Evolutionary conservation across 2,329 filamentous ascomycete genomes (phyloP).

Genomic region (Xylariomycetidae sp.): DNA sequence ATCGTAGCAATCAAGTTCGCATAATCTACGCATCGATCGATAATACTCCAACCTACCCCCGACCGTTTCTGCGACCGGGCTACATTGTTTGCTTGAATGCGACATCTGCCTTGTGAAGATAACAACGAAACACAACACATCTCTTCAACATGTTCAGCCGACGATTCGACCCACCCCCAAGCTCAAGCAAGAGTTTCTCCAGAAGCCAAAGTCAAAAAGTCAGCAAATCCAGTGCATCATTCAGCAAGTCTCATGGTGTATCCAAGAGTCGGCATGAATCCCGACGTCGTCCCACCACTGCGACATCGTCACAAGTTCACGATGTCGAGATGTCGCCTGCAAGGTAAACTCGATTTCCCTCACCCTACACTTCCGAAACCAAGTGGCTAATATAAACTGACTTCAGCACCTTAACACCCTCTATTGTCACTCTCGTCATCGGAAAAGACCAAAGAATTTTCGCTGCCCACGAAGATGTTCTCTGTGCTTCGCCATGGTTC

Average conservation of each 20-base stretch:
- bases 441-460: constrained; percentile 83
- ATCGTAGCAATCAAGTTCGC: neutral
- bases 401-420: constrained; percentile 52
- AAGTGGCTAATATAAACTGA: constrained; percentile 7
- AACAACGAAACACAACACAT: constrained; percentile 2
- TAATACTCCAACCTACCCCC: neutral
- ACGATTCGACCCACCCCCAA: constrained; percentile 38
- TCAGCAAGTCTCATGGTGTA: constrained; percentile 50
- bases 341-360: constrained; percentile 33
- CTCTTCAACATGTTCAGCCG: constrained; percentile 43
- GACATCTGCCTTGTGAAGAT: neutral
- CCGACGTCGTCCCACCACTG: constrained; percentile 44
- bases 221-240: constrained; percentile 48
- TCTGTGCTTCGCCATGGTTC: constrained; percentile 77
- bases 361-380: constrained; percentile 1
- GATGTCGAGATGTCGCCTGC: constrained; percentile 35
- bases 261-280: constrained; percentile 52
- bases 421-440: constrained; percentile 76
- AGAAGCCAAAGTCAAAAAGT: constrained; percentile 46
- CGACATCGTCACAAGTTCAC: constrained; percentile 31
- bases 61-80: too few species aligned
- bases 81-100: neutral
- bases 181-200: constrained; percentile 48
- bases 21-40: neutral
- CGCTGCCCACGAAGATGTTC: constrained; percentile 83